Conservation (phyloP, 106 monocot genomes). For the Platanthera zijinensis region DNA sequence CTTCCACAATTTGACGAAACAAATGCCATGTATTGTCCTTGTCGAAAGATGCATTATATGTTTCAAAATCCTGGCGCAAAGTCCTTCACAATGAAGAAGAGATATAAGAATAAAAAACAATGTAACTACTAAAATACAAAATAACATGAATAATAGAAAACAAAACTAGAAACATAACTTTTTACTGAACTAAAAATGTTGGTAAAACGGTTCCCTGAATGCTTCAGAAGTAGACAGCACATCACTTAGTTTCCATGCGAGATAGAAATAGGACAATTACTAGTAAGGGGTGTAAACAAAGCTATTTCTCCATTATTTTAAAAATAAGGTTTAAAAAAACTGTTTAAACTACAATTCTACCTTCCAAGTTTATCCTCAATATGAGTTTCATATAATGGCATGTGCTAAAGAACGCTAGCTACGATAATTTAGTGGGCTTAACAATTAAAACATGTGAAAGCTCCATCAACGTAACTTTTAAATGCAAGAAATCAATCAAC, state of each 20-base stretch:
- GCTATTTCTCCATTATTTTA: neutral
- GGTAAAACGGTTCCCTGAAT: neutral
- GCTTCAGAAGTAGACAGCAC: neutral
- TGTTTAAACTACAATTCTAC: too few relatives aligned
- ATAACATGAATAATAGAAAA: neutral
- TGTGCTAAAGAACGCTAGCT: neutral
- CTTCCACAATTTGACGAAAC: slow-evolving; percentile 99
- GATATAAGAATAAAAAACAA: neutral
- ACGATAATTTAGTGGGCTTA: neutral
- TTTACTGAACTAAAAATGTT: neutral
- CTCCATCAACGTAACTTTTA: neutral
- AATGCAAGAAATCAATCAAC: neutral
- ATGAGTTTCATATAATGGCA: neutral
- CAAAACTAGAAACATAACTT: neutral
- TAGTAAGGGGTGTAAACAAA: neutral
- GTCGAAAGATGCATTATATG: slow-evolving; percentile 37
- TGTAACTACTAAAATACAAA: neutral
- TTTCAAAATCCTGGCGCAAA: slow-evolving; percentile 75
- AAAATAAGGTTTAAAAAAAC: too few relatives aligned
- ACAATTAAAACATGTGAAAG: neutral
- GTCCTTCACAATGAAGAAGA: slow-evolving; percentile 49
- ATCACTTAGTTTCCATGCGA: neutral
- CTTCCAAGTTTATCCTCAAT: too few relatives aligned
- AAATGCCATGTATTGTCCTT: slow-evolving; percentile 83
- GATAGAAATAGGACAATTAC: neutral